A percentile compares a stretch with the other conserved stretches of the same genome.
Evolutionary conservation across 208 protist species (phyloP).

Genomic region (Crithidia expoeki): DNA sequence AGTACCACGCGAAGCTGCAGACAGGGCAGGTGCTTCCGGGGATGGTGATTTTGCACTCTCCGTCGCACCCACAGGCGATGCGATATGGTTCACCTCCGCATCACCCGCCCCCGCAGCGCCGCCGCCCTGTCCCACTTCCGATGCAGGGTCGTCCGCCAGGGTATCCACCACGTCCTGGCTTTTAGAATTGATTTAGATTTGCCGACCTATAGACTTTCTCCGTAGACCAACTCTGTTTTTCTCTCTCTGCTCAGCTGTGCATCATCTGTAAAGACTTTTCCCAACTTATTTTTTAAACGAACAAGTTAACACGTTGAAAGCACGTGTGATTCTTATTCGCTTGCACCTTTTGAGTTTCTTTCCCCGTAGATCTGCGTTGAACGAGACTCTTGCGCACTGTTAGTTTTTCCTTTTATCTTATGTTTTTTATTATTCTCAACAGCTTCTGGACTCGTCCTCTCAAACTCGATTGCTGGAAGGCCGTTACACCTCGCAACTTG

Average conservation of each 20-base stretch:
- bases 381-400: not conserved
- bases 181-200: conserved; percentile 6
- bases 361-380: not conserved
- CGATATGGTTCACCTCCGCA: not conserved
- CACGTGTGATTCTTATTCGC: no score
- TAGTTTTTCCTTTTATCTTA: not conserved
- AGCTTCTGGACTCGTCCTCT: not conserved
- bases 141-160: not conserved
- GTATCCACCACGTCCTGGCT: not conserved
- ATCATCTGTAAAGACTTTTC: no score
- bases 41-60: not conserved
- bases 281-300: no score
- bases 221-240: no score
- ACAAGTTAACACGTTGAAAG: no score
- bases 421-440: not conserved
- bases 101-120: not conserved
- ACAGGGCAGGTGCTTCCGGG: not conserved
- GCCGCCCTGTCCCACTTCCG: not conserved
- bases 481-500: no score
- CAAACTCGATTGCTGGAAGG: no score
- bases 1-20: conserved; percentile 2
- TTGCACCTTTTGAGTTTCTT: not conserved
- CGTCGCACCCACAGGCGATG: not conserved
- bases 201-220: no score
- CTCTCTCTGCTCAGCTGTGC: no score